Base-by-base conservation (phyloP, 2,329 filamentous ascomycete genomes). In the Fusarium brachygibbosum region DNA sequence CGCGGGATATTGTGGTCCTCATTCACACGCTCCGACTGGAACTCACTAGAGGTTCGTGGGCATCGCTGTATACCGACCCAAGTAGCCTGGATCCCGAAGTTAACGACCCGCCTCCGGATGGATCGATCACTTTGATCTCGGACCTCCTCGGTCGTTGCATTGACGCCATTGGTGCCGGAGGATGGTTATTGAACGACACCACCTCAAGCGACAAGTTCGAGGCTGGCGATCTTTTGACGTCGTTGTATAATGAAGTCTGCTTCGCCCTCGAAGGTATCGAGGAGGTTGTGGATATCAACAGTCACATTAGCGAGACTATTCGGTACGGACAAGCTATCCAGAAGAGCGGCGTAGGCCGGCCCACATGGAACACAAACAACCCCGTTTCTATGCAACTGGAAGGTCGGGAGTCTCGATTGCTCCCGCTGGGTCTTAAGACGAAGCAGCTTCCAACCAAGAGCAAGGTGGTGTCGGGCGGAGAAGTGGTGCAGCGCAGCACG, bases 41-140 rank as follows among this genome's bases (percentile, higher is more conserved):
- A 79, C 84, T 95, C 45, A 87, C 90, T 52, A 88, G 89, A 68
- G 92, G 92, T 59, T 90, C 90, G 32, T 95, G 92, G 92, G 93
- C 91, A 1, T 87, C 88, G 19, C 85, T 87, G 23, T 93, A 94
- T 77, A 80, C 92, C 37, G 90, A 92, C 71, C 79, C 81, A 13
- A 84, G 85, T 17, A 78, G 82, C 52, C 80, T 84, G 31, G 83
- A 86, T 48, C 68, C 75, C 2, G 79, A 80, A 56, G 75, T 76
- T 46, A 78, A 78, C 60, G 79, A 81, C 25, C 73, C 79, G 23
- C 87, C 88, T 0, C 87, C 90, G 21, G 89, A 93, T 72, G 87
- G 88, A 50, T 88, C 90, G 52, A 90, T 94, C 69, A 84, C 87
- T 17, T 86, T 93, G 40, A 90, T 95, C 66, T 88, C 91, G 17